These are phyloP conservation scores for Zasmidium angulare DNA, from an alignment of 2,329 filamentous ascomycete species.

Conservation along the genomic window DNA sequence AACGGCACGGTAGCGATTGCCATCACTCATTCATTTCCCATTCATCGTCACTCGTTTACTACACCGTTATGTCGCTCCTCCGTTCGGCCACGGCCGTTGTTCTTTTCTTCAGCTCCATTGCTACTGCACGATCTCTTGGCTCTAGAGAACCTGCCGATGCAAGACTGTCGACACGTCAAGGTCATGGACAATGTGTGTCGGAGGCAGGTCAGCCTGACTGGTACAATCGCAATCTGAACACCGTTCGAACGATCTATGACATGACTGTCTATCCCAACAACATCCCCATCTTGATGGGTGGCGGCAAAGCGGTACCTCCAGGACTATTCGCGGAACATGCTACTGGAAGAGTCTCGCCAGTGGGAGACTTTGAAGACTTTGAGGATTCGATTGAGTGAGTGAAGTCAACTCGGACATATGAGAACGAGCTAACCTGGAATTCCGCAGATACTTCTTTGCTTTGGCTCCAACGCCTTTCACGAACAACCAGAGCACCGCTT, in stretches of 20 bases:
- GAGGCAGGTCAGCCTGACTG: constrained; percentile 3
- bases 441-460: constrained; percentile 42
- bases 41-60: neutral
- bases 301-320: constrained; percentile 38
- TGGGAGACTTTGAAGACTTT: constrained; percentile 45
- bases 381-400: constrained; percentile 47
- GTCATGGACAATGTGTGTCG: neutral
- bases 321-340: constrained; percentile 42
- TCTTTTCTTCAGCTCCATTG: neutral
- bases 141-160: too few species aligned
- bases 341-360: constrained; percentile 42
- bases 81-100: neutral
- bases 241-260: constrained; percentile 7
- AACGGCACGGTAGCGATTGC: neutral
- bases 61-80: neutral
- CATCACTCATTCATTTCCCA: neutral
- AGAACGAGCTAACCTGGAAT: neutral
- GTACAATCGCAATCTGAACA: constrained; percentile 8
- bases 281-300: constrained; percentile 19
- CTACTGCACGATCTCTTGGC: neutral
- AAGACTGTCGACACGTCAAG: neutral
- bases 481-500: constrained; percentile 22
- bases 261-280: constrained; percentile 11
- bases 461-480: constrained; percentile 37
- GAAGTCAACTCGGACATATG: neutral